Evolutionary conservation across 352 stramenopile species (phyloP), one percentile per base, ranked within the genome.

Genomic region (Globisporangium paroecandrum): DNA sequence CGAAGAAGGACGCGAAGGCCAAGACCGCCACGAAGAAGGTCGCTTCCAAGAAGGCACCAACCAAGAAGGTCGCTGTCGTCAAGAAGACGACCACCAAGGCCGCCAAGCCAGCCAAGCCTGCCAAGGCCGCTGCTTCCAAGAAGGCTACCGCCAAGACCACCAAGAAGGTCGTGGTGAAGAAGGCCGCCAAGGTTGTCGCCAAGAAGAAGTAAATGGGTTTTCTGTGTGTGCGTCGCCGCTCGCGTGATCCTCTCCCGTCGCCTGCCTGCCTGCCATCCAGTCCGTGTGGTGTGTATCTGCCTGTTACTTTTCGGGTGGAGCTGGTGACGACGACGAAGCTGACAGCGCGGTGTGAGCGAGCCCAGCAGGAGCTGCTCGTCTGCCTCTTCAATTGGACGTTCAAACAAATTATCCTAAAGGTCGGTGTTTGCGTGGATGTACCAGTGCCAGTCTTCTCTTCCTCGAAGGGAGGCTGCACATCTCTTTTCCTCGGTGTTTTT

Each of bases 401-500:
- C 29, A 56, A 65, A 65, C 64, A 64, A 65, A 58, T 46, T 41
- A 58, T 54, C 65, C 58, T 70, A 58, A 58, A 74, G 70, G 77
- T 83, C 76, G 69, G 72, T 78, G 74, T 78, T 81, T 69, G 22
- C 22, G 57, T 58, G 55, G 22, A 51, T 47, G 51, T 53, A 57
- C 56, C 57, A 59, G 63, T 70, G 68, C 58, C 47, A 62, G 65
- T 34, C 32, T 27, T 12, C 29, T 20, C 15, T 27, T 29, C 25
- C 18, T 24, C 22, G 10, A 34, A 8, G 34, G 22, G 24, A 22
- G 41, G 27, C 58, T 60, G 47, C 43, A 56, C 56, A 63, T 69
- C 47, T 58, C 41, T 66, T 56, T 74, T 66, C 69, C 78, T 94
- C 84, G 86, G 86, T 94, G 86, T 94, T 94, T 92, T 77, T 93